phyloP scores from a whole-genome alignment of 2,329 filamentous ascomycete genomes.

The Talaromyces sp. region DNA sequence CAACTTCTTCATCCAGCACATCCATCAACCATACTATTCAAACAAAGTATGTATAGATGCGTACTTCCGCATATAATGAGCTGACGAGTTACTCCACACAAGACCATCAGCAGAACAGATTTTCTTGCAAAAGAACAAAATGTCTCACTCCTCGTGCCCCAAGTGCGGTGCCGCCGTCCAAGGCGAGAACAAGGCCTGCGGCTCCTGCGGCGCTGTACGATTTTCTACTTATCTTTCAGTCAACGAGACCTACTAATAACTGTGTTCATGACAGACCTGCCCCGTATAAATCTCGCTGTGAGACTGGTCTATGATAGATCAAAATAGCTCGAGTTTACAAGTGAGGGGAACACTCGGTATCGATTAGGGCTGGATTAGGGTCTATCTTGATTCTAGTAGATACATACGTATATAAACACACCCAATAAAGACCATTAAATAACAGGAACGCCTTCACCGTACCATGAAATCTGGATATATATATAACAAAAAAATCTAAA shows the following conservation, averaged over 20 bases:
- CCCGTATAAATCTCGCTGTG: constrained; percentile 12
- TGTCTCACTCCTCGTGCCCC: constrained; percentile 26
- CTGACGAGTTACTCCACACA: neutral
- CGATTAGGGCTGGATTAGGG: neutral
- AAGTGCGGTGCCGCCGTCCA: constrained; percentile 26
- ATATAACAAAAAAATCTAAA: neutral
- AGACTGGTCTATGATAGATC: neutral
- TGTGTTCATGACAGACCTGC: constrained; percentile 16
- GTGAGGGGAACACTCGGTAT: neutral
- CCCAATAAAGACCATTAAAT: neutral
- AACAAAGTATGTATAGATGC: neutral
- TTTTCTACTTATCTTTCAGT: neutral
- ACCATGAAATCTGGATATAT: neutral
- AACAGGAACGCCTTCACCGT: neutral
- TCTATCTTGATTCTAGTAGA: neutral
- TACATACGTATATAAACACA: too few relatives aligned
- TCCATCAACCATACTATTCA: neutral
- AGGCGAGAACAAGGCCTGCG: constrained; percentile 29
- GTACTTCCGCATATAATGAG: neutral
- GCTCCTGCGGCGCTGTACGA: constrained; percentile 28
- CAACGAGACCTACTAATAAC: neutral
- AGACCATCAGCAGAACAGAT: neutral
- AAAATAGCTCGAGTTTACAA: too few relatives aligned
- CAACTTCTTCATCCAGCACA: neutral
- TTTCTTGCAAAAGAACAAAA: neutral